Percentiles rank a stretch among this genome's conserved stretches.
These are phyloP conservation scores for Entomortierella chlamydospora DNA, from an alignment of 192 early-diverging fungal genomes.

Conservation along the genomic window DNA sequence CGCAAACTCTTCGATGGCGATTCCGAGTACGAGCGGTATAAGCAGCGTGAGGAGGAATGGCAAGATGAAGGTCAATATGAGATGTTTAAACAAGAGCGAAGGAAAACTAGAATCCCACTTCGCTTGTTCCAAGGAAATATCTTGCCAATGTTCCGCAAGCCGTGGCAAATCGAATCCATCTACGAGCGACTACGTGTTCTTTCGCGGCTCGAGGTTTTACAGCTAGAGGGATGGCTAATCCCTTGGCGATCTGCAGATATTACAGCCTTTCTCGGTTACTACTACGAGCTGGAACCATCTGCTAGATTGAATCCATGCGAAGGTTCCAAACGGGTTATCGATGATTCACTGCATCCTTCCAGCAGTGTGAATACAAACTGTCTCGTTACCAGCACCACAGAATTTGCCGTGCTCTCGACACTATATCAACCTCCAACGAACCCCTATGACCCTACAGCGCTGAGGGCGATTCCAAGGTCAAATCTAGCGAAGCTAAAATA, in stretches of 20 bases:
- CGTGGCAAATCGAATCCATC: constrained; percentile 20
- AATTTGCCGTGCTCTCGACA: too few relatives aligned
- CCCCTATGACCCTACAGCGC: too few relatives aligned
- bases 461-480: too few relatives aligned
- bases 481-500: neutral
- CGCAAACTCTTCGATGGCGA: too few relatives aligned
- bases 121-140: neutral
- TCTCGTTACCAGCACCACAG: too few relatives aligned
- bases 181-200: constrained; percentile 12
- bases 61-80: neutral
- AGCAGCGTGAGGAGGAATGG: too few relatives aligned
- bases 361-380: too few relatives aligned
- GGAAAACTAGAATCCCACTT: neutral
- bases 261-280: constrained; percentile 7
- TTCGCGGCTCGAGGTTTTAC: constrained; percentile 1
- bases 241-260: constrained; percentile 17
- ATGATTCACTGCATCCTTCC: too few relatives aligned
- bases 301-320: neutral
- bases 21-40: too few relatives aligned
- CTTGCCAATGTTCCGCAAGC: constrained; percentile 3
- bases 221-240: constrained; percentile 11
- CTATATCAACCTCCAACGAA: neutral
- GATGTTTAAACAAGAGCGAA: neutral
- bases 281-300: constrained; percentile 2
- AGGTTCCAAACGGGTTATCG: too few relatives aligned